These are phyloP conservation scores for Kodamaea laetipori DNA, from an alignment of 805 yeast genomes.

Conservation along the genomic window DNA sequence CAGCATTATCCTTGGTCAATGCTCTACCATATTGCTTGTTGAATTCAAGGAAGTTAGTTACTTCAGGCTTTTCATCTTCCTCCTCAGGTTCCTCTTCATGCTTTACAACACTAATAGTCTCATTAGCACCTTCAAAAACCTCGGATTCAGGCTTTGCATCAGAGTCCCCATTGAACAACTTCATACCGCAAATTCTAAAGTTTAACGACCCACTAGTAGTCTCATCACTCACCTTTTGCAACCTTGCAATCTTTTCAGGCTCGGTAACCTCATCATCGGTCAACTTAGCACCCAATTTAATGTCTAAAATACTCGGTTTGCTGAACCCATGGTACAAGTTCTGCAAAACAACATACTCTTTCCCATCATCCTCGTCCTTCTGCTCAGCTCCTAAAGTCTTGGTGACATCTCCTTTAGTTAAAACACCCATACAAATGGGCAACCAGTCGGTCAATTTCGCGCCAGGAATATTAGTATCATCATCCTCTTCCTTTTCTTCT, in stretches of 20 bases:
- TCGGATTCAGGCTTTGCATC: slow-evolving; percentile 9
- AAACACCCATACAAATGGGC: slow-evolving; percentile 64
- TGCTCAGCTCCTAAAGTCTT: background rate
- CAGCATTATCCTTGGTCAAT: slow-evolving; percentile 46
- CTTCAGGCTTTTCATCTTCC: slow-evolving; percentile 2
- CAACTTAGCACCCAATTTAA: slow-evolving; percentile 74
- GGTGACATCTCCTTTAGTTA: slow-evolving; percentile 44
- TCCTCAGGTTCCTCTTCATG: slow-evolving; percentile 6
- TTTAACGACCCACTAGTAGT: slow-evolving; percentile 84
- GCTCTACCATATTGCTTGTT: slow-evolving; percentile 74
- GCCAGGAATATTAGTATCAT: slow-evolving; percentile 32
- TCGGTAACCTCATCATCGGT: slow-evolving; percentile 61
- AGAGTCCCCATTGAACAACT: slow-evolving; percentile 35
- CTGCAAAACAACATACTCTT: slow-evolving; percentile 62
- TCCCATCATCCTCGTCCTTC: slow-evolving; percentile 12
- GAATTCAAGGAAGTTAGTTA: slow-evolving; percentile 46
- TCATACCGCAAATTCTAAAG: slow-evolving; percentile 89
- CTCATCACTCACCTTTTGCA: slow-evolving; percentile 58
- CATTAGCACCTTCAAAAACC: slow-evolving; percentile 13
- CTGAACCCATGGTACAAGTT: slow-evolving; percentile 64
- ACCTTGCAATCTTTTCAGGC: slow-evolving; percentile 60
- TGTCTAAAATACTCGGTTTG: slow-evolving; percentile 75
- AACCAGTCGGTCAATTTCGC: slow-evolving; percentile 52
- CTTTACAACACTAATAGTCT: slow-evolving; percentile 2
- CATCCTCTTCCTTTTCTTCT: slow-evolving; percentile 20